Evolutionary conservation across 1,284 basidiomycete genomes (phyloP), one percentile per base, ranked within the genome.

Genomic region (Puccinia polysora): DNA sequence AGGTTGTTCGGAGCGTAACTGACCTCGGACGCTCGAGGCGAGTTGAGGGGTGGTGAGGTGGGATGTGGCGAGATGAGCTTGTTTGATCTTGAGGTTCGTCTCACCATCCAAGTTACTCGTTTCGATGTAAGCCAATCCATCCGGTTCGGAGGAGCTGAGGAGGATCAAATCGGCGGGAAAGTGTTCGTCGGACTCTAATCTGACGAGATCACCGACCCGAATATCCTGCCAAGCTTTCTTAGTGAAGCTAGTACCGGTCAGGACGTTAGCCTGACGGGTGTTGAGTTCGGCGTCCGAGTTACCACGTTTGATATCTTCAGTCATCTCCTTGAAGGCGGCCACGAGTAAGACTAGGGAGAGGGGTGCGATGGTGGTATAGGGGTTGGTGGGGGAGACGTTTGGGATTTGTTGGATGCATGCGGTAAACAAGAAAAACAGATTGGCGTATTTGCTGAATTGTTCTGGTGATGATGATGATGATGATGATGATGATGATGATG

Each of bases 61-160:
- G 0, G 90, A 82, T 0, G 94, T 97, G 30, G 90, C 86, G 0
- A 90, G 84, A 18, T 89, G 89, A 0, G 91, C 91, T 81, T 98
- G 94, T 80, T 98, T 97, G 82, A 98, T 97, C 83, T 98, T 99
- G 76, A 98, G 84, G 78, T 98, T 98, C 4, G 96, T 99, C 83
- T 98, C 95, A 89, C 94, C 95, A 78, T 98, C 96, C 25, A 99
- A 84, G 80, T 99, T 98, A 38, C 90, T 90, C 40, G 91, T 95
- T 83, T 94, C 91, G 40, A 95, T 83, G 76, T 91, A 94, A 79
- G 90, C 92, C 80, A 91, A 82, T 14, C 88, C 87, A 76, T 93
- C 90, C 28, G 80, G 69, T 79, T 93, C 90, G 1, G 90, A 91
- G 45, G 90, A 91, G 75, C 87, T 88, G 56, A 98, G 77, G 40